phyloP scores from a whole-genome alignment of 1,139 yeast species.

The Yamadazyma spencermartinsiae region DNA sequence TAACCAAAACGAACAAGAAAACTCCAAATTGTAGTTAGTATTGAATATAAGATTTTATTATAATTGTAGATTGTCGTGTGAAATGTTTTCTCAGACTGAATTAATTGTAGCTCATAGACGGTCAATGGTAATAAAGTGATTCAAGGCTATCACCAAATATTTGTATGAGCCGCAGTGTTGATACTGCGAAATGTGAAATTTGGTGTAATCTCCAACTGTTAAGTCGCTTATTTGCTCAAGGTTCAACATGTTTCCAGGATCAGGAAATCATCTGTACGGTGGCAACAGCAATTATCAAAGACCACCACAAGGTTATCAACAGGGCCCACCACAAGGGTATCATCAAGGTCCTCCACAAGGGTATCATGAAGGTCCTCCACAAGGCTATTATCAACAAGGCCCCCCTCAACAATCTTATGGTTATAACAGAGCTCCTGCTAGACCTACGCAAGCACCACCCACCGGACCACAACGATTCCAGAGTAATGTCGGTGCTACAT shows the following conservation, averaged over 20 bases:
- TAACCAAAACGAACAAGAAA: constrained; percentile 15
- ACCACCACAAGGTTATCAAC: constrained; percentile 16
- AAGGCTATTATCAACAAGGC: constrained; percentile 11
- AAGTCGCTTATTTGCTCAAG: too few species aligned
- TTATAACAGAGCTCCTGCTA: constrained; percentile 3
- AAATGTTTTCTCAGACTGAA: too few species aligned
- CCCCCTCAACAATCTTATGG: constrained; percentile 14
- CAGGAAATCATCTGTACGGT: constrained; percentile 24
- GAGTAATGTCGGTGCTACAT: constrained; percentile 36
- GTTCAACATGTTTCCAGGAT: constrained; percentile 36
- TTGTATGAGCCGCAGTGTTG: neutral
- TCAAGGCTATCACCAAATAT: neutral
- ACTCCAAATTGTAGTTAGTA: neutral
- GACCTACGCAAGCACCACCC: constrained; percentile 24
- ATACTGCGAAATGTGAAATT: neutral
- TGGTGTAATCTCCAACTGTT: too few species aligned
- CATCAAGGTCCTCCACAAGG: constrained; percentile 11
- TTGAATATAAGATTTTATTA: neutral
- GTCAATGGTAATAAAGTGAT: too few species aligned
- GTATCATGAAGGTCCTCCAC: constrained; percentile 8
- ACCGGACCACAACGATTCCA: constrained; percentile 35
- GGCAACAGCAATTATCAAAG: constrained; percentile 13
- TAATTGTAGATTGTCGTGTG: too few species aligned
- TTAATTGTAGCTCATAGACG: neutral
- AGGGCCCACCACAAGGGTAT: constrained; percentile 11